Base-by-base conservation (phyloP, 345 rosid genomes). In the Rubroshorea leprosula region DNA sequence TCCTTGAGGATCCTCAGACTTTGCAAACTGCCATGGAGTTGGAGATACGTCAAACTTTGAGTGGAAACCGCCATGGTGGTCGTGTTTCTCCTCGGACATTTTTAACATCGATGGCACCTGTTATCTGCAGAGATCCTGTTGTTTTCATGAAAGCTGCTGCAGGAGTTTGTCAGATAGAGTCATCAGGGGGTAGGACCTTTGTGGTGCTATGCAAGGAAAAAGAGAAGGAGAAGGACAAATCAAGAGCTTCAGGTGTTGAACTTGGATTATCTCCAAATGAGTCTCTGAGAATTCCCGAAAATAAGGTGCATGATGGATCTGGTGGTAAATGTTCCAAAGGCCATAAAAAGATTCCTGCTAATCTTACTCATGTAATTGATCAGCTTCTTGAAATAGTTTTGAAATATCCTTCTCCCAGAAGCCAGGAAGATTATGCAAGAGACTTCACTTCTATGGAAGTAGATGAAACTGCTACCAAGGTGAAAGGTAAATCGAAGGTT, bases 21-120 rank as follows among this genome's bases (percentile, higher is more conserved):
- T 79, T 92, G 71, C 98, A 92, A 83, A 77, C 80, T 48, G 96
- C 98, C 5, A 92, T 92, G 96, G 98, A 92, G 65, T 77, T 86
- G 79, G 98, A 92, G 76, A 89, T 92, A 65, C 73, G 84, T 19
- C 95, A 88, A 78, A 77, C 80, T 56, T 75, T 92, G 68, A 81
- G 78, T 80, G 84, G 83, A 64, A 83, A 74, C 66, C 65, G 93
- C 69, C 85, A 81, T 67, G 76, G 81, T 29, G 98, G 95, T 20
- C 89, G 83, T 61, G 74, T 85, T 31, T 72, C 76, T 38, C 72
- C 95, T 2, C 69, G 80, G 59, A 67, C 86, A 50, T 92, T 92
- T 66, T 77, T 92, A 68, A 86, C 90, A 68, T 71, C 93, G 23
- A 76, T 89, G 93, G 93, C 93, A 20, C 83, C 96, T 74, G 98